These are phyloP conservation scores for Termitomyces sp. DNA, from an alignment of 768 basidiomycete species.

Conservation along the genomic window DNA sequence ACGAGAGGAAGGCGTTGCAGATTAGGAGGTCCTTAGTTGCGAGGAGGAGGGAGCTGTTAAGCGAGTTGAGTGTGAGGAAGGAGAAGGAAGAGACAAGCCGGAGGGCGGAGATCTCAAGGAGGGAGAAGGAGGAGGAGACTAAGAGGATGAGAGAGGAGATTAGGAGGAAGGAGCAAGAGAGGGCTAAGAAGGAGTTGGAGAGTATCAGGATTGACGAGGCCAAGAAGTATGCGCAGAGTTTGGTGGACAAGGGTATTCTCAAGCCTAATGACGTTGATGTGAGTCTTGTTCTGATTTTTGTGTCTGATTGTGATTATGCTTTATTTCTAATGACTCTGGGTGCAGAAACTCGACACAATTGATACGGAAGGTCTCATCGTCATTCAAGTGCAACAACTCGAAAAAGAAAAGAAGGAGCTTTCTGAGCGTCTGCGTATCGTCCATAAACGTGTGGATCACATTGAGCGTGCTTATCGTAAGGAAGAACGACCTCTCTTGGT, in stretches of 20 bases:
- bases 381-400: slow-evolving; percentile 90
- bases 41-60: slow-evolving; percentile 77
- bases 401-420: slow-evolving; percentile 92
- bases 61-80: slow-evolving; percentile 78
- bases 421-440: slow-evolving; percentile 77
- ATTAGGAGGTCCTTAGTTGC: slow-evolving; percentile 78
- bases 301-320: not conserved
- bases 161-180: slow-evolving; percentile 60
- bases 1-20: slow-evolving; percentile 73
- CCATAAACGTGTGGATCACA: slow-evolving; percentile 88
- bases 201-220: slow-evolving; percentile 76
- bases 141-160: slow-evolving; percentile 59
- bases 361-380: slow-evolving; percentile 85
- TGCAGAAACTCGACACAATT: slow-evolving; percentile 72
- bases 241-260: slow-evolving; percentile 76
- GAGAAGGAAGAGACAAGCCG: slow-evolving; percentile 85
- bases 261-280: slow-evolving; percentile 62
- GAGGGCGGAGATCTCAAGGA: slow-evolving; percentile 60
- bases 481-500: slow-evolving; percentile 84
- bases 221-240: slow-evolving; percentile 78
- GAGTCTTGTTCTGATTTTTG: slow-evolving; percentile 22
- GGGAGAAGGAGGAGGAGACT: slow-evolving; percentile 68
- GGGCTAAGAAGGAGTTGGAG: slow-evolving; percentile 69
- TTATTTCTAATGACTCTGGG: slow-evolving; percentile 1
- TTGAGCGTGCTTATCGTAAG: slow-evolving; percentile 92